Percentiles rank a stretch among this genome's conserved stretches.
These are phyloP conservation scores for Ephemerocybe angulata DNA, from an alignment of 768 basidiomycete genomes.

Conservation along the genomic window DNA sequence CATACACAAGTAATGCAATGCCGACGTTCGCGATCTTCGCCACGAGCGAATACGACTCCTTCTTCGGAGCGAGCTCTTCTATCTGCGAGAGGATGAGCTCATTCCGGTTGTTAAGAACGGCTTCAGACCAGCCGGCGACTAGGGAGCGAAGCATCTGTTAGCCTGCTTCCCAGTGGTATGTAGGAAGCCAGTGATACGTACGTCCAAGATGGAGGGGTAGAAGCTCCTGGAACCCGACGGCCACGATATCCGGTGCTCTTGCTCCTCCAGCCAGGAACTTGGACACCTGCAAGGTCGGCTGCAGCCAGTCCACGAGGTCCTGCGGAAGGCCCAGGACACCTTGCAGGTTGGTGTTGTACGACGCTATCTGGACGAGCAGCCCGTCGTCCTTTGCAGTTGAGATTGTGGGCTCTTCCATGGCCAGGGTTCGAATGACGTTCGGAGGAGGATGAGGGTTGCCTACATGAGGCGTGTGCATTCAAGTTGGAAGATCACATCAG, in stretches of 20 bases:
- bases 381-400: constrained; percentile 18
- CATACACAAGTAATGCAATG: constrained; percentile 85
- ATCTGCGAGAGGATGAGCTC: constrained; percentile 73
- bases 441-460: not conserved
- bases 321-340: constrained; percentile 70
- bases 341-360: constrained; percentile 91
- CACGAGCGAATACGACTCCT: constrained; percentile 74
- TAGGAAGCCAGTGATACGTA: constrained; percentile 39
- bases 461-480: too few relatives aligned
- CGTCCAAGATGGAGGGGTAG: constrained; percentile 84
- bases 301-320: constrained; percentile 89
- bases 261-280: constrained; percentile 59
- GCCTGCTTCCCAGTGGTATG: too few relatives aligned
- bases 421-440: not conserved
- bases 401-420: not conserved
- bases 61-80: constrained; percentile 64
- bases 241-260: constrained; percentile 80
- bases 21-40: constrained; percentile 82
- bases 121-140: constrained; percentile 67
- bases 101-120: constrained; percentile 66
- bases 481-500: too few relatives aligned
- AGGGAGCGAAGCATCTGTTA: constrained; percentile 5
- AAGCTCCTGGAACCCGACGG: constrained; percentile 91
- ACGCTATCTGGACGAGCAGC: constrained; percentile 73
- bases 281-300: constrained; percentile 76